Evolutionary conservation across 106 monocot species (phyloP), one percentile per base, ranked within the genome.

Genomic region (Acanthochlamys bracteata): DNA sequence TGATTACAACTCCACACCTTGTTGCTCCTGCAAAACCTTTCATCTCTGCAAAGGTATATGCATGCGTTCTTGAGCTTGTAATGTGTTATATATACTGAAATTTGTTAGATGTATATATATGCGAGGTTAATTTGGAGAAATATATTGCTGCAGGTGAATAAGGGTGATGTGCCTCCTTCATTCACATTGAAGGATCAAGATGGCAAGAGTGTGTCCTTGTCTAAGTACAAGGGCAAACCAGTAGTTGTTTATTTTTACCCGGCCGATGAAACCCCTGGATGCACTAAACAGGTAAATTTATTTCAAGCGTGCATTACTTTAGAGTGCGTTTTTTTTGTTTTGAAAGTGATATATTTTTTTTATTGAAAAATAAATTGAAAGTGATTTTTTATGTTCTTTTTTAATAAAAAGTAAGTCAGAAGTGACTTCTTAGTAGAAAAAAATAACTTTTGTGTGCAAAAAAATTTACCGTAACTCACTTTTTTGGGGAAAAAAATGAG

Each of bases 271-370:
- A 80, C 80, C 7, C 95, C 95, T 40, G 95, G 90, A 0, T 95
- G 95, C 78, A 95, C 95, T 42, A 95, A 95, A 77, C 69, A 95
- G 90, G 94, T 84, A 27, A n/a, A n/a, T n/a, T n/a, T n/a, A n/a
- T n/a, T n/a, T n/a, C n/a, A n/a, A n/a, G n/a, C n/a, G n/a, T n/a
- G n/a, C n/a, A n/a, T n/a, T n/a, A n/a, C n/a, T n/a, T n/a, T n/a
- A n/a, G n/a, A n/a, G n/a, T n/a, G n/a, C n/a, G n/a, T n/a, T n/a
- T n/a, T n/a, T n/a, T n/a, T n/a, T n/a, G n/a, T n/a, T n/a, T n/a
- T n/a, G n/a, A n/a, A n/a, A n/a, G n/a, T n/a, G n/a, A n/a, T n/a
- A n/a, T n/a, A n/a, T n/a, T n/a, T n/a, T n/a, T n/a, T n/a, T n/a
- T n/a, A n/a, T n/a, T n/a, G n/a, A n/a, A n/a, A n/a, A n/a, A n/a